Conservation (phyloP, 2,329 filamentous ascomycete genomes). For the Fonsecaea erecta region DNA sequence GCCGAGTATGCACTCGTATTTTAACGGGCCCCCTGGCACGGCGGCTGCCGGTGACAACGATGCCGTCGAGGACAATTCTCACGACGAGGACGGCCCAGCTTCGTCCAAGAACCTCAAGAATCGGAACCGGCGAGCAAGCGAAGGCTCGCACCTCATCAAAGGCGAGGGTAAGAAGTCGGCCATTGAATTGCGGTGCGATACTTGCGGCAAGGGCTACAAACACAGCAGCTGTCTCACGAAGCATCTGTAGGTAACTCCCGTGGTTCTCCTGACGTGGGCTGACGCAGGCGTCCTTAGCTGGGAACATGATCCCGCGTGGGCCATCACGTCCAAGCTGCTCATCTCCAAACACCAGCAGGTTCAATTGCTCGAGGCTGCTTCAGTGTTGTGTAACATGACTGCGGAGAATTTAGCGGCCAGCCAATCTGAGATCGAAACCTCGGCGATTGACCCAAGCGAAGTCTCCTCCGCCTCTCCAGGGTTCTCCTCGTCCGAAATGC, state of each 20-base stretch:
- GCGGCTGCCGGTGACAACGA: constrained; percentile 47
- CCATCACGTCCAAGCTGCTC: constrained; percentile 92
- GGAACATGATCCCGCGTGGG: constrained; percentile 99
- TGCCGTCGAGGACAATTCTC: constrained; percentile 37
- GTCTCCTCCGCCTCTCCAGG: constrained; percentile 80
- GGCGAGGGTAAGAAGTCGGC: constrained; percentile 78
- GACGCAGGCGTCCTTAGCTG: constrained; percentile 67
- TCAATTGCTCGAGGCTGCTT: constrained; percentile 92
- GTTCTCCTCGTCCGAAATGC: constrained; percentile 77
- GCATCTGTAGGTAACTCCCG: constrained; percentile 83
- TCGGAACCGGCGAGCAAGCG: constrained; percentile 71
- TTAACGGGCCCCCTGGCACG: constrained; percentile 43
- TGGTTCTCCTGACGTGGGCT: constrained; percentile 39
- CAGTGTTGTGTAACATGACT: constrained; percentile 94
- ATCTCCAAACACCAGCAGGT: constrained; percentile 99
- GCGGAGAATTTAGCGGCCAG: constrained; percentile 67
- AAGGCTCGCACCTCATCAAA: constrained; percentile 81
- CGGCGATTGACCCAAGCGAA: constrained; percentile 74
- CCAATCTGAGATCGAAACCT: constrained; percentile 69
- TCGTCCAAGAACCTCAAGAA: constrained; percentile 55
- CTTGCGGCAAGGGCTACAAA: constrained; percentile 99
- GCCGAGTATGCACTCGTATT: constrained; percentile 49
- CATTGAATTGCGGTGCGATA: constrained; percentile 91
- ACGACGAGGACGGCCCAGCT: constrained; percentile 52
- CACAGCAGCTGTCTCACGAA: constrained; percentile 99